Conservation (phyloP, 2,329 filamentous ascomycete species). For the Phaeosphaeria sp. region DNA sequence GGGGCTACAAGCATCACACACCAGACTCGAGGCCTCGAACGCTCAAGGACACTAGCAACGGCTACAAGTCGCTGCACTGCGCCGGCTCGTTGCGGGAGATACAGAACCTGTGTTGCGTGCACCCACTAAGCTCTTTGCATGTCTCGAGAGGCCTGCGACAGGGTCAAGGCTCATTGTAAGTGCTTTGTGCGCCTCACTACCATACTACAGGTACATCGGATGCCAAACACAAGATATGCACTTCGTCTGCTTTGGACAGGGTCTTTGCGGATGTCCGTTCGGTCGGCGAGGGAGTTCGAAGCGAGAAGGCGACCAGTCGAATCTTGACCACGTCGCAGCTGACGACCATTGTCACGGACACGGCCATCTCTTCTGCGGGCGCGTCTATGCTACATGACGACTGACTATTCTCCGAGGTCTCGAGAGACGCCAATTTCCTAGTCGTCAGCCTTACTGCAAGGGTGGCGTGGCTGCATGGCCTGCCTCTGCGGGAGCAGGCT, state of each 20-base stretch:
- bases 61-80: conserved; percentile 28
- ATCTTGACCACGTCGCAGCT: conserved; percentile 12
- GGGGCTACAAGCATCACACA: conserved; percentile 14
- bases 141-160: conserved; percentile 18
- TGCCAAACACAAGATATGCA: conserved; percentile 35
- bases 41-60: conserved; percentile 22
- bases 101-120: conserved; percentile 30
- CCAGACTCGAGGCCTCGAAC: conserved; percentile 21
- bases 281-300: conserved; percentile 9
- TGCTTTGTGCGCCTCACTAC: conserved; percentile 41
- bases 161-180: conserved; percentile 28
- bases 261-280: conserved; percentile 16
- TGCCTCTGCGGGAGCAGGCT: conserved; percentile 22
- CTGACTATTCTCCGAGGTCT: not conserved
- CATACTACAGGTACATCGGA: conserved; percentile 38
- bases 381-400: not conserved
- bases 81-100: conserved; percentile 30
- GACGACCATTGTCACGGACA: not conserved
- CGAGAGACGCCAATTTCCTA: conserved; percentile 7
- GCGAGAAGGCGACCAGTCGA: conserved; percentile 40
- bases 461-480: conserved; percentile 33
- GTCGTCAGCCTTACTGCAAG: conserved; percentile 46
- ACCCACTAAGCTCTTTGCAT: conserved; percentile 29
- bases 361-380: not conserved
- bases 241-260: conserved; percentile 18